phyloP scores from a whole-genome alignment of 1,284 basidiomycete species.

The Mycena sp. region DNA sequence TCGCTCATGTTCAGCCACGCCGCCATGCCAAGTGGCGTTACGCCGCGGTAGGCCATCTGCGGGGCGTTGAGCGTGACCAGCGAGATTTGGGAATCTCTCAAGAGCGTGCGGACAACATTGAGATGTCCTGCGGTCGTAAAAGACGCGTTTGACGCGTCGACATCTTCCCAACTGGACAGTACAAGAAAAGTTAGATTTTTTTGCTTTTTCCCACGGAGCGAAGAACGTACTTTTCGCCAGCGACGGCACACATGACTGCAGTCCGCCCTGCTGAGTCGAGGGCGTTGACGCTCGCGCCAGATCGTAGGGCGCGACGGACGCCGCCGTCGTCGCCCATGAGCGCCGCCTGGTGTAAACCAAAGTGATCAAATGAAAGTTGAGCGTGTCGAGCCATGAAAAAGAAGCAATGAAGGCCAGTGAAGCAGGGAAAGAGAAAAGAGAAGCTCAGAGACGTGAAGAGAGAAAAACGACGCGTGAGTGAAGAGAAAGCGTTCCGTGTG shows the following conservation, averaged over 20 bases:
- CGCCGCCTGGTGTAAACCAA: constrained; percentile 64
- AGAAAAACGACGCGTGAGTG: constrained; percentile 20
- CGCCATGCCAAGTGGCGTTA: constrained; percentile 78
- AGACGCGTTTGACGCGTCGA: constrained; percentile 74
- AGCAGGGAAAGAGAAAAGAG: neutral
- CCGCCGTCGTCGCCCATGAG: constrained; percentile 63
- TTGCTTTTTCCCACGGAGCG: neutral
- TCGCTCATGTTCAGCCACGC: constrained; percentile 74
- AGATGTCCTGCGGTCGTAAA: constrained; percentile 66
- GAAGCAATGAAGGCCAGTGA: neutral
- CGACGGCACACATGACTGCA: constrained; percentile 70
- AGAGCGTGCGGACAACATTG: constrained; percentile 60
- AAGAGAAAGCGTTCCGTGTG: constrained; percentile 18
- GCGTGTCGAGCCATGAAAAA: constrained; percentile 28
- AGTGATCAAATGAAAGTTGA: constrained; percentile 54
- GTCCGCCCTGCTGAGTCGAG: constrained; percentile 67
- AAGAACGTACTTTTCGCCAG: constrained; percentile 68
- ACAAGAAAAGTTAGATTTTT: constrained; percentile 18
- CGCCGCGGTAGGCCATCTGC: constrained; percentile 69
- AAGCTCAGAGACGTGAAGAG: constrained; percentile 1
- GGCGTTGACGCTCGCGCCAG: constrained; percentile 74
- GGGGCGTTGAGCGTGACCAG: constrained; percentile 76
- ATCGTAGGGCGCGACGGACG: constrained; percentile 59
- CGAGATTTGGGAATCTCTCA: constrained; percentile 57
- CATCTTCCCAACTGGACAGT: constrained; percentile 63